These are phyloP conservation scores for Turnera subulata DNA, from an alignment of 345 rosid genomes.

Conservation along the genomic window DNA sequence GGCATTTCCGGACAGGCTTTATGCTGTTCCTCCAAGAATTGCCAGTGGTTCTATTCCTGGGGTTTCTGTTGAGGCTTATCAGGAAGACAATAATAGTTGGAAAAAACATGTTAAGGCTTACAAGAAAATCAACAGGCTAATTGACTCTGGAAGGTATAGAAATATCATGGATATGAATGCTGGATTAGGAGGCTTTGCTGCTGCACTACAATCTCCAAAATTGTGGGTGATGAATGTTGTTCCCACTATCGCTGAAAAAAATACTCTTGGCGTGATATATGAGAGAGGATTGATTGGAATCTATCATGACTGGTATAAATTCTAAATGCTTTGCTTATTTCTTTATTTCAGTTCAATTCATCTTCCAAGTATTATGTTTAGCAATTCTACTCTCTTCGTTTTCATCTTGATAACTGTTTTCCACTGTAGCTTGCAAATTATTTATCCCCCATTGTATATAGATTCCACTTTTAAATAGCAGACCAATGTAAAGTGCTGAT, in stretches of 20 bases:
- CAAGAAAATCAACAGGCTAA: constrained; percentile 65
- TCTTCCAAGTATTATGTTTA: not conserved
- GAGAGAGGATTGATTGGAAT: constrained; percentile 95
- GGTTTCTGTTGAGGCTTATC: constrained; percentile 74
- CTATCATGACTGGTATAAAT: constrained; percentile 86
- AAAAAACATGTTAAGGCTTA: constrained; percentile 83
- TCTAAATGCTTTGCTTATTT: constrained; percentile 9
- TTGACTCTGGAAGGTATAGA: constrained; percentile 85
- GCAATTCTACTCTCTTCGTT: not conserved
- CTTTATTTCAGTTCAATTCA: not conserved
- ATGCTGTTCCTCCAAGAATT: constrained; percentile 79
- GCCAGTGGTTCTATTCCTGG: constrained; percentile 83
- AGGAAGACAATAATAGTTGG: constrained; percentile 73
- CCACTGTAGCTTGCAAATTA: not conserved
- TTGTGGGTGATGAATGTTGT: constrained; percentile 98
- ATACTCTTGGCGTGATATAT: constrained; percentile 70
- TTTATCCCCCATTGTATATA: too few species aligned
- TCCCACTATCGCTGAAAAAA: constrained; percentile 79
- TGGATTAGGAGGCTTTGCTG: constrained; percentile 94
- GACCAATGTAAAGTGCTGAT: too few species aligned
- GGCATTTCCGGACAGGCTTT: constrained; percentile 76
- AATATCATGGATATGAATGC: constrained; percentile 99
- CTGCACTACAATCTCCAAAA: constrained; percentile 65
- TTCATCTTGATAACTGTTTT: not conserved
- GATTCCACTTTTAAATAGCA: not conserved